Conservation (phyloP, 2,329 filamentous ascomycete genomes). For the Diplodia mutila region DNA sequence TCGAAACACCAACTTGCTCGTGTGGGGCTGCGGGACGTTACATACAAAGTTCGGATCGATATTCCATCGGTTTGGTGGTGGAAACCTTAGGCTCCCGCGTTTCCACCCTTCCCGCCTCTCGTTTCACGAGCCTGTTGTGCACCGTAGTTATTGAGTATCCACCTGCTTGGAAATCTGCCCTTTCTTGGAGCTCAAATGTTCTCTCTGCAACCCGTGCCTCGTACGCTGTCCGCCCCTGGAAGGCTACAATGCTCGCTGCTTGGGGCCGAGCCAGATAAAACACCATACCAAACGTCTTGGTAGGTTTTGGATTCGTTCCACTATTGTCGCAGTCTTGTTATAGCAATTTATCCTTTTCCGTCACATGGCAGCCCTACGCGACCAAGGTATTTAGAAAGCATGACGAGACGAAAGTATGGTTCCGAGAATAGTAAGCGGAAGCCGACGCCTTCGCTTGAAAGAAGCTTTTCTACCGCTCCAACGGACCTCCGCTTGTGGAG, state of each 20-base stretch:
- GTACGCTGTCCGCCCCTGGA: not conserved
- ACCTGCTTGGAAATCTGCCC: not conserved
- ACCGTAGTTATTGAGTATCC: not conserved
- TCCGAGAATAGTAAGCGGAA: not conserved
- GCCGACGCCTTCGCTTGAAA: not conserved
- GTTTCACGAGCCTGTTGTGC: not conserved
- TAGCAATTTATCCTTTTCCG: not conserved
- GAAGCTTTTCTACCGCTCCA: not conserved
- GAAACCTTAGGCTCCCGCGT: not conserved
- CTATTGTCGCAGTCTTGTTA: not conserved
- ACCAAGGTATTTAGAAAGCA: not conserved
- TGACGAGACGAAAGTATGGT: not conserved
- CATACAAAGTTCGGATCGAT: not conserved
- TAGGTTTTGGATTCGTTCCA: not conserved
- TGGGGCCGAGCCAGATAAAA: not conserved
- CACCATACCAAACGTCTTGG: not conserved
- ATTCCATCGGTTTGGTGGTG: not conserved
- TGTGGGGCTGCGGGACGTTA: not conserved
- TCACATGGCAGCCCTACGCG: not conserved
- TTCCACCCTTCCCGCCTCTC: not conserved
- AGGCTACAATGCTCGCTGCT: not conserved
- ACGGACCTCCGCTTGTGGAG: not conserved
- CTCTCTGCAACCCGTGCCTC: not conserved
- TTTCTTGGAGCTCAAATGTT: not conserved
- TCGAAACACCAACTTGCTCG: not conserved